Percentiles rank a stretch among this genome's conserved stretches.
These are phyloP conservation scores for Pythium chondricola DNA, from an alignment of 352 stramenopile genomes.

Conservation along the genomic window DNA sequence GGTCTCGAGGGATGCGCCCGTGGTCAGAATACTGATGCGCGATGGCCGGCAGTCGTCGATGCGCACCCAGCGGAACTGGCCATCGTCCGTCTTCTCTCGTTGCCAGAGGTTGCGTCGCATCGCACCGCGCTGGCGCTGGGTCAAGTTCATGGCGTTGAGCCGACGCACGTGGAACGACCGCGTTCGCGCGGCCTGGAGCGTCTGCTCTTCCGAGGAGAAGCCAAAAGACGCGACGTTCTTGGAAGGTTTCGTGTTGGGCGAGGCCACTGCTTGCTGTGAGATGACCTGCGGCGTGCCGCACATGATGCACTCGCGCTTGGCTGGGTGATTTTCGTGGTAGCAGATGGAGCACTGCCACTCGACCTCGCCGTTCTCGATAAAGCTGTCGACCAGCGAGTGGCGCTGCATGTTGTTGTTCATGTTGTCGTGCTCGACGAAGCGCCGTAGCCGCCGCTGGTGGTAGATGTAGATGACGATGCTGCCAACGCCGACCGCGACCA, in stretches of 20 bases:
- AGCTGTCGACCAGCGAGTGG: conserved; percentile 73
- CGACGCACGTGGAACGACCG: conserved; percentile 75
- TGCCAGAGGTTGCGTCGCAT: conserved; percentile 73
- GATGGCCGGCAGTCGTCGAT: conserved; percentile 62
- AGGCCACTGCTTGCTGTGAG: conserved; percentile 44
- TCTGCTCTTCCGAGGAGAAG: conserved; percentile 23
- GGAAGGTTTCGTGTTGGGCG: conserved; percentile 13
- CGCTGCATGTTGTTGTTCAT: conserved; percentile 86
- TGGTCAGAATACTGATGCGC: conserved; percentile 53
- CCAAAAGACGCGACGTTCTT: conserved; percentile 26
- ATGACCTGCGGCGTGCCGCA: conserved; percentile 79
- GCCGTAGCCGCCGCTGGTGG: conserved; percentile 51
- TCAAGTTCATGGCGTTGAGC: conserved; percentile 78
- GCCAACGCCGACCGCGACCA: conserved; percentile 32
- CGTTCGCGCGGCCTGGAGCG: conserved; percentile 46
- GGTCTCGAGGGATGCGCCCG: conserved; percentile 20
- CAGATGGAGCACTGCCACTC: conserved; percentile 83
- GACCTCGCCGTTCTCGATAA: conserved; percentile 55
- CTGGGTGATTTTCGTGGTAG: conserved; percentile 81
- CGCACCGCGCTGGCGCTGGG: conserved; percentile 65
- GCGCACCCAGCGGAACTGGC: conserved; percentile 75
- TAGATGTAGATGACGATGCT: conserved; percentile 57
- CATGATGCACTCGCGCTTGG: conserved; percentile 77
- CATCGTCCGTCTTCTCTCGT: conserved; percentile 60
- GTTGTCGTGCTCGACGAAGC: conserved; percentile 62